Conservation (phyloP, 2,329 filamentous ascomycete genomes). For the Trichoderma simmonsii region DNA sequence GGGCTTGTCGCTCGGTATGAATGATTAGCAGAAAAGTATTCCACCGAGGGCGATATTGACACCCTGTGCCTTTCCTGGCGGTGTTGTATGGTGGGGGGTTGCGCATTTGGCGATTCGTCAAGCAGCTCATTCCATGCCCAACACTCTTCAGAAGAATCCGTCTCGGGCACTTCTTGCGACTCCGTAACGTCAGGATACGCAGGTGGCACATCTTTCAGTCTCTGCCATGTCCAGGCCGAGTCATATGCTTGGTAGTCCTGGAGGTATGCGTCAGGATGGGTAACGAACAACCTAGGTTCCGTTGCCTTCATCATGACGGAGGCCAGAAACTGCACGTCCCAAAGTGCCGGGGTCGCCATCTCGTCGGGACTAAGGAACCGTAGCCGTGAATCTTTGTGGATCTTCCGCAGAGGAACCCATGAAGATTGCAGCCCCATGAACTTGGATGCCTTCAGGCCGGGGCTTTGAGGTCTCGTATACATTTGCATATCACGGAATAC, state of each 20-base stretch:
- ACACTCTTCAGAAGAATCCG: slow-evolving; percentile 60
- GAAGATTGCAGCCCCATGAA: slow-evolving; percentile 62
- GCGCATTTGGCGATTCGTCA: slow-evolving; percentile 53
- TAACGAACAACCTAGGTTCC: slow-evolving; percentile 69
- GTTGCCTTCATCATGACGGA: slow-evolving; percentile 71
- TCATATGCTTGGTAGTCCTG: slow-evolving; percentile 57
- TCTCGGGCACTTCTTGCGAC: slow-evolving; percentile 53
- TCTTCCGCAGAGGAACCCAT: slow-evolving; percentile 74
- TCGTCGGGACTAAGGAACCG: slow-evolving; percentile 68
- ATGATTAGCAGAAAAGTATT: slow-evolving; percentile 25
- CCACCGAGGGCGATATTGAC: slow-evolving; percentile 43
- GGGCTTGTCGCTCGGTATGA: slow-evolving; percentile 21
- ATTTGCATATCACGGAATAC: slow-evolving; percentile 47
- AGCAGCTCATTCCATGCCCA: slow-evolving; percentile 66
- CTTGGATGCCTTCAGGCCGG: slow-evolving; percentile 34
- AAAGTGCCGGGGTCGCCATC: slow-evolving; percentile 68
- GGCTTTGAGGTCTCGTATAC: slow-evolving; percentile 28
- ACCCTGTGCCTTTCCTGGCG: slow-evolving; percentile 41
- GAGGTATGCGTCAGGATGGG: slow-evolving; percentile 70
- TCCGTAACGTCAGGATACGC: slow-evolving; percentile 47
- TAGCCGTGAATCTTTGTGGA: slow-evolving; percentile 69
- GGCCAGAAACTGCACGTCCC: slow-evolving; percentile 68
- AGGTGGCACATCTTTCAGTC: slow-evolving; percentile 60
- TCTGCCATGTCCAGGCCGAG: slow-evolving; percentile 67
- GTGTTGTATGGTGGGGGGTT: slow-evolving; percentile 43